Percentiles rank a stretch among this genome's conserved stretches.
Evolutionary conservation across 2,329 filamentous ascomycete genomes (phyloP).

Genomic region (Fusarium odoratissimum): DNA sequence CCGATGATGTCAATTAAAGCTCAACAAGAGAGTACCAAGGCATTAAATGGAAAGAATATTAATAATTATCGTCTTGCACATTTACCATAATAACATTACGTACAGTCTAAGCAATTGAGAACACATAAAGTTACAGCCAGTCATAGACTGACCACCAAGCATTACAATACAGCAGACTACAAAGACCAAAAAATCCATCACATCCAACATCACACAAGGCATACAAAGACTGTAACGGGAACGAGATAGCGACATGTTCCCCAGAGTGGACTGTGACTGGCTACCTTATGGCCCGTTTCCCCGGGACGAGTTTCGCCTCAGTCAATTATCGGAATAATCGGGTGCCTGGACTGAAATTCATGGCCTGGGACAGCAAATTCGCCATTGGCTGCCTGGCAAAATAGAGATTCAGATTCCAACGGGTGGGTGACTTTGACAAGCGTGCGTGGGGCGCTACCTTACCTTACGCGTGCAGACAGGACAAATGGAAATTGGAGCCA

Average conservation of each 20-base stretch:
- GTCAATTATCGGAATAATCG: background rate
- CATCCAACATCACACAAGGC: background rate
- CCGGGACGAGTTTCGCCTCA: constrained; percentile 20
- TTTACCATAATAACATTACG: background rate
- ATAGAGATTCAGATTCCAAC: constrained; percentile 18
- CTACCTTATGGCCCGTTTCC: constrained; percentile 5
- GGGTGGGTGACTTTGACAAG: background rate
- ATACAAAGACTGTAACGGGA: background rate
- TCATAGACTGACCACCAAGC: background rate
- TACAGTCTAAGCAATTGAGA: background rate
- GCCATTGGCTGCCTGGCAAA: constrained; percentile 30
- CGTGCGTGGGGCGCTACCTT: constrained; percentile 12
- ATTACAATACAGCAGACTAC: background rate
- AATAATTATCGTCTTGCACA: background rate
- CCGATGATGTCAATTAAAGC: background rate
- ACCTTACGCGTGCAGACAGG: background rate
- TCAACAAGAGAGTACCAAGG: no score
- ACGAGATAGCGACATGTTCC: constrained; percentile 4
- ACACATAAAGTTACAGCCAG: background rate
- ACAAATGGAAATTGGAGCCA: constrained; percentile 29
- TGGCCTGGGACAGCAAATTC: constrained; percentile 10
- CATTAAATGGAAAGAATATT: background rate
- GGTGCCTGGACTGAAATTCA: constrained; percentile 20
- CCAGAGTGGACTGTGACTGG: constrained; percentile 9
- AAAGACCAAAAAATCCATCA: background rate